Evolutionary conservation across 805 yeast species (phyloP).

Genomic region (Ogataea sp.): DNA sequence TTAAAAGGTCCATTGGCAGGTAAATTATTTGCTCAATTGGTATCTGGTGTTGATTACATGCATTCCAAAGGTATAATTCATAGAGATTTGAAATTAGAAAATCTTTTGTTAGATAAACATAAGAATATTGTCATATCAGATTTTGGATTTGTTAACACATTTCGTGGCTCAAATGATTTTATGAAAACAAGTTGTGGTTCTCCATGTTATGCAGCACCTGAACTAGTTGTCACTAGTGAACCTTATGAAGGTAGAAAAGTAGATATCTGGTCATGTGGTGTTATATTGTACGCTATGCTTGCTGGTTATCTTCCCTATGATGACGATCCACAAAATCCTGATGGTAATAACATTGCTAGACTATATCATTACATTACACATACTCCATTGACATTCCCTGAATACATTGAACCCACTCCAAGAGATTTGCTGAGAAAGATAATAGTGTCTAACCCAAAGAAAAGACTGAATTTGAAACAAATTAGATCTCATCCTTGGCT

Average conservation of each 20-base stretch:
- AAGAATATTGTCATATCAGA: slow-evolving; percentile 82
- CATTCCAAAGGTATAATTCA: slow-evolving; percentile 76
- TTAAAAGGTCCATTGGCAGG: slow-evolving; percentile 85
- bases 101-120: slow-evolving; percentile 72
- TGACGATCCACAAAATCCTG: slow-evolving; percentile 95
- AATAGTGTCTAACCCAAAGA: slow-evolving; percentile 76
- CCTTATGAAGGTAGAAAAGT: slow-evolving; percentile 91
- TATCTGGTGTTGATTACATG: slow-evolving; percentile 88
- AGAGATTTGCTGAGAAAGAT: slow-evolving; percentile 83
- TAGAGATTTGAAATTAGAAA: slow-evolving; percentile 70
- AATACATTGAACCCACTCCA: slow-evolving; percentile 82
- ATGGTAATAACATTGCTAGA: slow-evolving; percentile 87
- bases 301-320: slow-evolving; percentile 97
- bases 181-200: slow-evolving; percentile 97
- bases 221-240: slow-evolving; percentile 76
- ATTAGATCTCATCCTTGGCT: slow-evolving; percentile 85
- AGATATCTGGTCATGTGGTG: slow-evolving; percentile 97
- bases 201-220: slow-evolving; percentile 99
- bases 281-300: slow-evolving; percentile 90
- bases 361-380: slow-evolving; percentile 86
- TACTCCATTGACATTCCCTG: slow-evolving; percentile 92
- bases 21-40: slow-evolving; percentile 82
- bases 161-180: slow-evolving; percentile 52
- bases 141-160: slow-evolving; percentile 93
- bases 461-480: slow-evolving; percentile 59